phyloP scores from a whole-genome alignment of 768 basidiomycete genomes.

The Scleroderma citrinum region DNA sequence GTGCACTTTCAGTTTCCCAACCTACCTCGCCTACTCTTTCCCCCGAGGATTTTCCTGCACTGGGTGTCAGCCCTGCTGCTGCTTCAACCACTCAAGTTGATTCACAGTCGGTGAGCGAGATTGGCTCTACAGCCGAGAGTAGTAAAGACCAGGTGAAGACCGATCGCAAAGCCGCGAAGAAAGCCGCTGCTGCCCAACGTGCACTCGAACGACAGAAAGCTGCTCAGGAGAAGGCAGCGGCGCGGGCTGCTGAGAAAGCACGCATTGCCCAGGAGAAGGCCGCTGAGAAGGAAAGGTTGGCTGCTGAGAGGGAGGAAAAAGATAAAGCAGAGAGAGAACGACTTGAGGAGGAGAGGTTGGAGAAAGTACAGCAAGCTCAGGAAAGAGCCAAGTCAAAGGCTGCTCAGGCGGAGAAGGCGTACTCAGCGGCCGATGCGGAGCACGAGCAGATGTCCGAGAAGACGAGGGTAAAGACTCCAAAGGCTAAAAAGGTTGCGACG shows the following conservation, averaged over 20 bases:
- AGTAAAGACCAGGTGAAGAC: constrained; percentile 49
- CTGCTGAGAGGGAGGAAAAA: constrained; percentile 33
- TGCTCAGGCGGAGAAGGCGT: constrained; percentile 23
- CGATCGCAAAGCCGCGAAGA: constrained; percentile 60
- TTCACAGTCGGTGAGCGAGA: constrained; percentile 14
- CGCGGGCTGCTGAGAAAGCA: constrained; percentile 47
- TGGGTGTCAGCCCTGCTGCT: constrained; percentile 24
- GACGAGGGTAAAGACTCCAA: constrained; percentile 20
- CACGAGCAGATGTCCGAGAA: constrained; percentile 26
- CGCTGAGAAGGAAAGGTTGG: constrained; percentile 45
- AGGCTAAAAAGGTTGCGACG: constrained; percentile 17
- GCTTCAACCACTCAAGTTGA: constrained; percentile 12
- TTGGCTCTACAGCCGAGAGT: constrained; percentile 28
- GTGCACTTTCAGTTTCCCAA: constrained; percentile 29
- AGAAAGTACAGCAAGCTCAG: constrained; percentile 31
- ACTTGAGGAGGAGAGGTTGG: constrained; percentile 34
- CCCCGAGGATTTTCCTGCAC: constrained; percentile 71
- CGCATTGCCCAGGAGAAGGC: constrained; percentile 49
- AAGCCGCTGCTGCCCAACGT: constrained; percentile 55
- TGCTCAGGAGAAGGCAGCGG: constrained; percentile 54
- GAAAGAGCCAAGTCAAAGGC: constrained; percentile 30
- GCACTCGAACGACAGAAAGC: constrained; percentile 53
- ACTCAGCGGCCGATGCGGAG: constrained; percentile 20
- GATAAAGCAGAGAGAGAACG: constrained; percentile 34
- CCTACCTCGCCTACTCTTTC: constrained; percentile 47